Evolutionary conservation across 164 flowering plant genomes (phyloP).

Genomic region (Houttuynia cordata): DNA sequence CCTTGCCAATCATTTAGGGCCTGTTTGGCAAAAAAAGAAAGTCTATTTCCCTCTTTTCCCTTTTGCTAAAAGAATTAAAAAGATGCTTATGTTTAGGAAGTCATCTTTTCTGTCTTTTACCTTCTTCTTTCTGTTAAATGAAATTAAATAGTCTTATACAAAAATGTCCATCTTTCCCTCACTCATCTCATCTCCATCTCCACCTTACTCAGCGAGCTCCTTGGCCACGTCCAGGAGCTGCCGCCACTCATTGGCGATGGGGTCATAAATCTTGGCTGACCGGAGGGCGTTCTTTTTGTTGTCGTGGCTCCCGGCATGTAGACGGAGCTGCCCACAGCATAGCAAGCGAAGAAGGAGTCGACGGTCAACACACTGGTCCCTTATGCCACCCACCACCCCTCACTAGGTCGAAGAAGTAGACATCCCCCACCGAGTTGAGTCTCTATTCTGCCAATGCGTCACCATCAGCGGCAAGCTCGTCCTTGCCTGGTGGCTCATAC

Average conservation of each 20-base stretch:
- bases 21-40: no score
- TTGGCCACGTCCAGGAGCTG: slow-evolving; percentile 8
- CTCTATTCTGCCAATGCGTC: slow-evolving; percentile 26
- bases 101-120: no score
- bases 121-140: no score
- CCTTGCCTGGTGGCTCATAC: slow-evolving; percentile 14
- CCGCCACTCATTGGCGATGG: slow-evolving; percentile 11
- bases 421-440: slow-evolving; percentile 17
- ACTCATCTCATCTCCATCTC: no score
- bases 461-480: slow-evolving; percentile 13
- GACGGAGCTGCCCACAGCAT: slow-evolving; percentile 7
- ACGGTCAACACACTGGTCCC: slow-evolving; percentile 14
- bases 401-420: slow-evolving; percentile 12
- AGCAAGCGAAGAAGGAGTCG: slow-evolving; percentile 21
- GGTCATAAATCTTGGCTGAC: slow-evolving; percentile 18
- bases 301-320: slow-evolving; percentile 23
- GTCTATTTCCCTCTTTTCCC: no score
- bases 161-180: no score
- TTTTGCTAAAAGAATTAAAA: no score
- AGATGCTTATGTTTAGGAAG: no score
- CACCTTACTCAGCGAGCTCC: slow-evolving; percentile 20
- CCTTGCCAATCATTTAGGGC: no score
- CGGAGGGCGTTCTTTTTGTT: no score
- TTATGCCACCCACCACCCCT: slow-evolving; percentile 8
- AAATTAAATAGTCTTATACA: no score